Evolutionary conservation across 139 green algal species (phyloP).

Genomic region (Pseudopediastrum boryanum): DNA sequence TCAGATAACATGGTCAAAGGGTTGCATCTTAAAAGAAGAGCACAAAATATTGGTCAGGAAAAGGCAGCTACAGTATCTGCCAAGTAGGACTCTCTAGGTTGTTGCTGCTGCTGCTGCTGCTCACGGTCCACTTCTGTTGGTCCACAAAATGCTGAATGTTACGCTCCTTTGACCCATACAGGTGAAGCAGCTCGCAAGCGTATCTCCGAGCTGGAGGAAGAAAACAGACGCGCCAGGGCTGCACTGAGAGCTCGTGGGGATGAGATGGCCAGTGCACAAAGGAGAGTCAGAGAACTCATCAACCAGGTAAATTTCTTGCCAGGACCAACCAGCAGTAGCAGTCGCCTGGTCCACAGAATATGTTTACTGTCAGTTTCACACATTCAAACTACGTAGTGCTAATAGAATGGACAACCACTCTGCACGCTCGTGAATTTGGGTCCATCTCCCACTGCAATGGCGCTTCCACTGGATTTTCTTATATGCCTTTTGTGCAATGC

Average conservation of each 20-base stretch:
- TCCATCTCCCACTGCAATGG: too few relatives aligned
- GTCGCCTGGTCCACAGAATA: not conserved
- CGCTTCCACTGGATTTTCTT: too few relatives aligned
- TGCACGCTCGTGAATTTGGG: too few relatives aligned
- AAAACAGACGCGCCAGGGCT: not conserved
- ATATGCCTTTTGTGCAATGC: too few relatives aligned
- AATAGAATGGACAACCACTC: too few relatives aligned
- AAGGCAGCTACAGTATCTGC: not conserved
- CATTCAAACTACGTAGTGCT: not conserved
- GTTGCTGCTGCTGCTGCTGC: not conserved
- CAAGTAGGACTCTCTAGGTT: not conserved
- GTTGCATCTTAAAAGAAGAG: not conserved
- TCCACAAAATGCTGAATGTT: too few relatives aligned
- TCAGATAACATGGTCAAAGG: not conserved
- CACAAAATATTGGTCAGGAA: not conserved
- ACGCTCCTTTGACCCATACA: not conserved
- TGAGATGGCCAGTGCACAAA: too few relatives aligned
- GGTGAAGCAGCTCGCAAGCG: slow-evolving; percentile 19
- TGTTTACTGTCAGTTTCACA: not conserved
- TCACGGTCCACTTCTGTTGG: too few relatives aligned
- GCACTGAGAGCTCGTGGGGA: not conserved
- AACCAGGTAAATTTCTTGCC: slow-evolving; percentile 5
- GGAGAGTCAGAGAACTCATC: not conserved
- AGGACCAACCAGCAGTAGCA: not conserved
- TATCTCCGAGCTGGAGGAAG: not conserved